phyloP scores from a whole-genome alignment of 345 rosid genomes.

The Isatis tinctoria region DNA sequence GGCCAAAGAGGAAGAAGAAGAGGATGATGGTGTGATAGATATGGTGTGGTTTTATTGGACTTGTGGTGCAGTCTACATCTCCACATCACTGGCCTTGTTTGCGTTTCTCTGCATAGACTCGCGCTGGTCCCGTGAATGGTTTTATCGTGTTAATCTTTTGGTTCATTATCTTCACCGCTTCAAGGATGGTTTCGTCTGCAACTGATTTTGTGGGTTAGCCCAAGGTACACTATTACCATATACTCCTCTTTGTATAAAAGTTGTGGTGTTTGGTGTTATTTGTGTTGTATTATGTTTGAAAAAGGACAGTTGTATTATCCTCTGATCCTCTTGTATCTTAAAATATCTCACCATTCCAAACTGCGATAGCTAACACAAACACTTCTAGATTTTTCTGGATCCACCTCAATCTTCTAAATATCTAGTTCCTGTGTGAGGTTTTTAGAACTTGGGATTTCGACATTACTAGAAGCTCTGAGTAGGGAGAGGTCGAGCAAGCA shows the following conservation, averaged over 20 bases:
- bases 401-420: too few species aligned
- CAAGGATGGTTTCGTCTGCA: background rate
- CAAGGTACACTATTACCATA: background rate
- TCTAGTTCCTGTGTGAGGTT: too few species aligned
- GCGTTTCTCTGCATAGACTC: slow-evolving; percentile 9
- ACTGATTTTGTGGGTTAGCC: background rate
- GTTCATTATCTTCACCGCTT: slow-evolving; percentile 9
- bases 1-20: background rate
- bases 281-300: too few species aligned
- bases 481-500: too few species aligned
- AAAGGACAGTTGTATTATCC: too few species aligned
- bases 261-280: background rate
- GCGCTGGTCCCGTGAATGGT: slow-evolving; percentile 15
- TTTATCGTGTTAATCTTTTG: slow-evolving; percentile 3
- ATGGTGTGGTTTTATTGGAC: slow-evolving; percentile 28
- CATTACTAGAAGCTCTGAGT: too few species aligned
- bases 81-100: background rate
- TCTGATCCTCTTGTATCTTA: too few species aligned
- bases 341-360: too few species aligned
- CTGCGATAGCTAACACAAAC: too few species aligned
- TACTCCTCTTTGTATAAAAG: background rate
- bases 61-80: slow-evolving; percentile 4
- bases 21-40: background rate
- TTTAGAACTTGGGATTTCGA: too few species aligned
- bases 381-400: too few species aligned